Evolutionary conservation across 2,329 filamentous ascomycete species (phyloP).

Genomic region (Orbilia ellipsospora): DNA sequence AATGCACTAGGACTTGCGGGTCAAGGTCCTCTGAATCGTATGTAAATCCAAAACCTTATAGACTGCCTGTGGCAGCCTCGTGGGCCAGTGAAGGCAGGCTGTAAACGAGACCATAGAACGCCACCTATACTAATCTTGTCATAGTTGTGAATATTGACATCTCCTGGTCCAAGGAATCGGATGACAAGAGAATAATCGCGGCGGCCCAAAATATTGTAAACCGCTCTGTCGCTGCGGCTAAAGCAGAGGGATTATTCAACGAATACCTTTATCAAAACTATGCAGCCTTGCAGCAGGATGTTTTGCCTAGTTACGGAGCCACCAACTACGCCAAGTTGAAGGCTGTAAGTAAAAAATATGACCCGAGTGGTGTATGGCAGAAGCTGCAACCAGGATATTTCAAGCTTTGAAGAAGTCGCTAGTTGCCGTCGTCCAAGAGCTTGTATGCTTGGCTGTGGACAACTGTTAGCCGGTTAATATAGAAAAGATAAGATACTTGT

Average conservation of each 20-base stretch:
- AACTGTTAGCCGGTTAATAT: no score
- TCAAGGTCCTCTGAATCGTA: slow-evolving; percentile 57
- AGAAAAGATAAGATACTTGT: no score
- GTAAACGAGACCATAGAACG: slow-evolving; percentile 20
- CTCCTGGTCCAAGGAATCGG: slow-evolving; percentile 59
- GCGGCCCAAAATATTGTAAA: slow-evolving; percentile 59
- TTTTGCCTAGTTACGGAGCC: slow-evolving; percentile 63
- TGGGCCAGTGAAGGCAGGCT: no score
- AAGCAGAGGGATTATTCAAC: slow-evolving; percentile 61
- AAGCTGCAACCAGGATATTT: slow-evolving; percentile 63
- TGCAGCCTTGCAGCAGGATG: slow-evolving; percentile 63
- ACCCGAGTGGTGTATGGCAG: slow-evolving; percentile 63
- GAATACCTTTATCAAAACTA: slow-evolving; percentile 66
- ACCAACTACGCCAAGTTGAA: slow-evolving; percentile 62
- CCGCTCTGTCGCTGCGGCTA: slow-evolving; percentile 59
- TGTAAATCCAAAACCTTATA: slow-evolving; percentile 17
- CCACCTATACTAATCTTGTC: no score
- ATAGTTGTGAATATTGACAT: slow-evolving; percentile 51
- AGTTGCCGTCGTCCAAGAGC: no score
- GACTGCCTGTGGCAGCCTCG: no score
- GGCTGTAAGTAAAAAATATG: slow-evolving; percentile 61
- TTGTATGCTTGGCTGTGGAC: no score
- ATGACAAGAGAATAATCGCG: slow-evolving; percentile 61
- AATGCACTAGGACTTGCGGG: slow-evolving; percentile 62
- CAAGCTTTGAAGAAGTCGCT: slow-evolving; percentile 60